Evolutionary conservation across 2,329 filamentous ascomycete genomes (phyloP), one percentile per base, ranked within the genome.

Genomic region (Penicillium sclerotiorum): DNA sequence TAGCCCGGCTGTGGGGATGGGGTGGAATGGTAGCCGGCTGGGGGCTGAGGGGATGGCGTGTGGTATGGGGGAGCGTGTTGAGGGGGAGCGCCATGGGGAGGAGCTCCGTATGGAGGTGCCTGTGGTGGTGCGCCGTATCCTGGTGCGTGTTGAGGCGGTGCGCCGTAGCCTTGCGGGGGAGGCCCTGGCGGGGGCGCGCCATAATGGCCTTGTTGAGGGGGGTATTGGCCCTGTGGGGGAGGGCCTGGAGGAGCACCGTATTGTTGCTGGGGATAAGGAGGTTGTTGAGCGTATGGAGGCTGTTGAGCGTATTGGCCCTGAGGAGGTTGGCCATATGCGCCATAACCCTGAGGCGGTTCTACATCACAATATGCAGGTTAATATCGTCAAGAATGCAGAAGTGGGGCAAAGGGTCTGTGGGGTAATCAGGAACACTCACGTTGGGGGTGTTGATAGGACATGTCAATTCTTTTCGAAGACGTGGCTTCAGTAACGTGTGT

Each of bases 221-320:
- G 67, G 11, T 63, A 65, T 32, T 60, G 65, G 46, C 54, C 58
- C 33, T 55, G 55, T 6, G 47, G 60, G 17, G 59, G 56, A 53
- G 52, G 41, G 9, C 47, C 50, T 7, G 42, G 53, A 15, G 76
- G 75, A 18, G 72, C 70, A 23, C 73, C 74, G 45, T 77, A 78
- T 22, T 69, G 67, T 28, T 61, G 64, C 32, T 60, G 56, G 6
- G 57, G 57, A 5, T 63, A 59, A 4, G 58, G 57, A 15, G 59
- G 61, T 41, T 60, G 59, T 35, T 63, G 60, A 23, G 18, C 36
- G 27, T 43, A 40, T 28, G 9, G 25, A 15, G 3, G 8, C 13
- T 27, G 22, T 9, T 12, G 37, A 15, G 37, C 21, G 15, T 64
- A 56, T 28, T 13, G 15, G n/a, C 18, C 37, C 22, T 27, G 23